phyloP scores from a whole-genome alignment of 176 grass and related monocot species.

The Cenchrus fungigraminus region DNA sequence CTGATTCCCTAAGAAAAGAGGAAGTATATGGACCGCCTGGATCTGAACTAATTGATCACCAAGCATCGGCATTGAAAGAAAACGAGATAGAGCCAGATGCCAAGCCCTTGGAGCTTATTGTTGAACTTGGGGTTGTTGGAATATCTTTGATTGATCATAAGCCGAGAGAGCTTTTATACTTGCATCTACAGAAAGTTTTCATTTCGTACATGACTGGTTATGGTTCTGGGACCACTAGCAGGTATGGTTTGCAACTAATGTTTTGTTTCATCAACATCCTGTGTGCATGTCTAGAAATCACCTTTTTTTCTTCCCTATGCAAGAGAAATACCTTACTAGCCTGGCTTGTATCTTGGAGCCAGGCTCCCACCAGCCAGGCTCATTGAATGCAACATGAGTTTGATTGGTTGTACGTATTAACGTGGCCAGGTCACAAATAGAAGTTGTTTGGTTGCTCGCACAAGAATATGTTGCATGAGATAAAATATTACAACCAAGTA shows the following conservation, averaged over 20 bases:
- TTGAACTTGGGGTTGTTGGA: conserved; percentile 93
- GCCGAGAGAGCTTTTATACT: conserved; percentile 88
- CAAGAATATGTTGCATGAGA: too few relatives aligned
- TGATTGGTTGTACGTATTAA: too few relatives aligned
- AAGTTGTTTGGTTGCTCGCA: too few relatives aligned
- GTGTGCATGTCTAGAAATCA: neutral
- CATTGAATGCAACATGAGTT: too few relatives aligned
- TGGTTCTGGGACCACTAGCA: conserved; percentile 84
- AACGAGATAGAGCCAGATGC: conserved; percentile 49
- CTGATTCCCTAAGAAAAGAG: conserved; percentile 56
- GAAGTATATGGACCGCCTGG: conserved; percentile 28
- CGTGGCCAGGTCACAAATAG: too few relatives aligned
- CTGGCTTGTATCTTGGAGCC: too few relatives aligned
- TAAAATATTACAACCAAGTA: too few relatives aligned
- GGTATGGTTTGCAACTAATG: conserved; percentile 46
- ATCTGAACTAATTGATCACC: conserved; percentile 47
- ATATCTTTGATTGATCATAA: conserved; percentile 94
- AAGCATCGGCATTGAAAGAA: conserved; percentile 29
- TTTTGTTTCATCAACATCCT: conserved; percentile 8
- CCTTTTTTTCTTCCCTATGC: conserved; percentile 4
- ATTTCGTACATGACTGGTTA: conserved; percentile 88
- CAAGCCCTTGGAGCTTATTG: conserved; percentile 81
- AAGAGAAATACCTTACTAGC: conserved; percentile 7
- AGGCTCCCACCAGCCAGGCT: too few relatives aligned
- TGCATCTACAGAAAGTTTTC: conserved; percentile 84